Base-by-base conservation (phyloP, 2,329 filamentous ascomycete species). In the Colletotrichum sansevieriae region DNA sequence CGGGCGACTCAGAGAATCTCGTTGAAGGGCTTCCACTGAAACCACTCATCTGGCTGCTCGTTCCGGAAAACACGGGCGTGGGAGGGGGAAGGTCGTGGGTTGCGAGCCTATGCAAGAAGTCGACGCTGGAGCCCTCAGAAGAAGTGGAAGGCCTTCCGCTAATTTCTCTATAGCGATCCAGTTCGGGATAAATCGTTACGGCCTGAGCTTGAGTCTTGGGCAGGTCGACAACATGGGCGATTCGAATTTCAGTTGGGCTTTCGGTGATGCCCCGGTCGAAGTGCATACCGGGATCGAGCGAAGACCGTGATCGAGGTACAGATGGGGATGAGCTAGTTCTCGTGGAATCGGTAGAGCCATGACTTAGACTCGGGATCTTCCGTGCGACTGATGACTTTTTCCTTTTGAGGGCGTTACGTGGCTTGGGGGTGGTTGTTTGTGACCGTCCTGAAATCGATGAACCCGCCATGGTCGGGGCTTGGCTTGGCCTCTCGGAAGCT, bases 11-110 rank as follows among this genome's bases (percentile, higher is more conserved):
- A 2, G 91, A 93, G 74, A 92, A 94, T 70, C 90, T 84, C 2
- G 92, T 94, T 4, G 92, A 94, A 43, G 92, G 91, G 67, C 91
- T 94, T 25, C 84, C 88, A 70, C 91, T 93, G 61, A 90, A 84
- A 3, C 84, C 86, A 77, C 87, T 87, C 47, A 83, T 66, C 70
- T 86, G 83, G 71, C 85, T 88, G 74, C 85, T 87, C 18, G 81
- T 84, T 47, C 85, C 85, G 0, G 88, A 90, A 60, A 91, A 89
- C 8, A 88, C 77, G 9, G 90, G 90, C 6, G 89, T 90, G 9
- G 89, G 89, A 7, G 89, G 88, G n/a, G 90, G 88, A 6, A 91
- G 81, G 72, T 91, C 86, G 62, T 91, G 87, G 3, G 89, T 91
- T 35, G 88, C 83, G 22, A 91, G 77, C 46, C 85, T 85, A 72